phyloP scores from a whole-genome alignment of 2,329 filamentous ascomycete species.

The Fusarium redolens region DNA sequence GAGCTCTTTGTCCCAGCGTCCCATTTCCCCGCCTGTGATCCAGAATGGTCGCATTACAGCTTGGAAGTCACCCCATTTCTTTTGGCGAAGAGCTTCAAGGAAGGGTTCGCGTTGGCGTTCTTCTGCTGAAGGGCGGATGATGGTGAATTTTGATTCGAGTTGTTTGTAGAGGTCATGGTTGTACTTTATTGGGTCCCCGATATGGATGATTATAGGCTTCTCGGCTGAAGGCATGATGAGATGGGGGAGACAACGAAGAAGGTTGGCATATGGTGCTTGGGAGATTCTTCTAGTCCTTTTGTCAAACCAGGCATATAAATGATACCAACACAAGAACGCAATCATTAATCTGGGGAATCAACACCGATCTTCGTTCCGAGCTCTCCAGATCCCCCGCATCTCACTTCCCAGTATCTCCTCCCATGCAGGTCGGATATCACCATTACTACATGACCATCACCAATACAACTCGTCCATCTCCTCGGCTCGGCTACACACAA shows the following conservation, averaged over 20 bases:
- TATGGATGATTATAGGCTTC: constrained; percentile 48
- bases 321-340: fast-evolving
- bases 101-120: constrained; percentile 54
- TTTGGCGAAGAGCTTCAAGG: constrained; percentile 51
- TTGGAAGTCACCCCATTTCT: constrained; percentile 56
- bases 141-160: constrained; percentile 45
- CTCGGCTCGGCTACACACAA: neutral
- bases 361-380: neutral
- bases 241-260: neutral
- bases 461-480: neutral
- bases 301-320: neutral
- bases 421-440: constrained; percentile 1
- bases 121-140: constrained; percentile 51
- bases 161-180: constrained; percentile 47
- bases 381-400: neutral
- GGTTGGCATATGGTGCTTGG: too few species aligned
- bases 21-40: constrained; percentile 74
- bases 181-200: constrained; percentile 48
- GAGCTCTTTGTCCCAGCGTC: constrained; percentile 69
- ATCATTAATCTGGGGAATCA: fast-evolving
- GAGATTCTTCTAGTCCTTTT: fast-evolving
- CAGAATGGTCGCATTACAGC: constrained; percentile 69
- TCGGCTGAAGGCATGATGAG: neutral
- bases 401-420: neutral
- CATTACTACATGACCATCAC: neutral